Evolutionary conservation across 2,329 filamentous ascomycete genomes (phyloP).

Genomic region (Aureobasidium melanogenum): DNA sequence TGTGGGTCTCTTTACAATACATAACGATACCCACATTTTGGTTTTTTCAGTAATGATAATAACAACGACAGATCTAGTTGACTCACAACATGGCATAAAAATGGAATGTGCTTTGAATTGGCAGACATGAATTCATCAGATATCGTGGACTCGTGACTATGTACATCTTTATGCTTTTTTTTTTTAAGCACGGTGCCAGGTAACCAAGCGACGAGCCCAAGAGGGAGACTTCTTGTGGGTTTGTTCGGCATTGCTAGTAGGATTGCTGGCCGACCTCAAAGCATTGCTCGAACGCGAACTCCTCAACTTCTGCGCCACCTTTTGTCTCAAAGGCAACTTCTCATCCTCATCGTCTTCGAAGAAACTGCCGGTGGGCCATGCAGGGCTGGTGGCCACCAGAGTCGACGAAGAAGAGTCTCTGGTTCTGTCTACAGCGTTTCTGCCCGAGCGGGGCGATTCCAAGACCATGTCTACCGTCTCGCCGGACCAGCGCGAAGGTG

Average conservation of each 20-base stretch:
- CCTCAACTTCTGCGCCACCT: background rate
- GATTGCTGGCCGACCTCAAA: background rate
- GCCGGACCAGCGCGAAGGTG: conserved; percentile 8
- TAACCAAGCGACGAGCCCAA: background rate
- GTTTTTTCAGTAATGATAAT: background rate
- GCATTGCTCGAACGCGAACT: conserved; percentile 1
- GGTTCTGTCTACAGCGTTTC: background rate
- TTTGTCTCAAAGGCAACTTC: background rate
- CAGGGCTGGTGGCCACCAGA: background rate
- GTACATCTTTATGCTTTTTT: background rate
- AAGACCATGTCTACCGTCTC: background rate
- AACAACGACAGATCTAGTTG: background rate
- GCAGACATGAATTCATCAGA: background rate
- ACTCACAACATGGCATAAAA: background rate
- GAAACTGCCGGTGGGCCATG: conserved; percentile 4
- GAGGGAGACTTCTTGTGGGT: background rate
- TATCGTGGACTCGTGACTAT: background rate
- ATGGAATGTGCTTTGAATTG: background rate
- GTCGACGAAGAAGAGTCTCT: background rate
- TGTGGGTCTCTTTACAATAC: background rate
- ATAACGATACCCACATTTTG: background rate
- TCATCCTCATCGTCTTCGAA: conserved; percentile 11
- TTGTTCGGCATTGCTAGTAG: background rate
- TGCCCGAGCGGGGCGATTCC: background rate
- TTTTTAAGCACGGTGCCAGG: background rate